A percentile compares a stretch with the other conserved stretches of the same genome.
These are phyloP conservation scores for Pestalotiopsis sp. DNA, from an alignment of 2,329 filamentous ascomycete species.

Conservation along the genomic window DNA sequence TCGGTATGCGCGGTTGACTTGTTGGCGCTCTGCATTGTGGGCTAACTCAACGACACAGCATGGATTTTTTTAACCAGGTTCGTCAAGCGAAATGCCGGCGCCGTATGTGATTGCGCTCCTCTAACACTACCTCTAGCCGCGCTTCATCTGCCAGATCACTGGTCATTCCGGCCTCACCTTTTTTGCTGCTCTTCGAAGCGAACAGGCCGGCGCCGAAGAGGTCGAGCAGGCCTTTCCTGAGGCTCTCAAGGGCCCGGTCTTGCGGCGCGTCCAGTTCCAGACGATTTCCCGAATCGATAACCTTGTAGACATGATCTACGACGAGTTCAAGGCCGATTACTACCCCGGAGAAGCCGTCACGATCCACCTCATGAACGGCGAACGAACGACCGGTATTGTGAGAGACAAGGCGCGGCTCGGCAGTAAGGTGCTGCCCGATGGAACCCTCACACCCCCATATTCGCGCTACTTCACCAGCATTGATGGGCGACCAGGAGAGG, in stretches of 20 bases:
- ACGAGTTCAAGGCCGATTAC: conserved; percentile 85
- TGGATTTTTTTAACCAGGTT: conserved; percentile 94
- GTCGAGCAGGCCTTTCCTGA: conserved; percentile 93
- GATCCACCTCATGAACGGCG: conserved; percentile 68
- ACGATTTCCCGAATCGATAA: conserved; percentile 88
- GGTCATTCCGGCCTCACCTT: conserved; percentile 89
- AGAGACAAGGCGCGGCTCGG: conserved; percentile 83
- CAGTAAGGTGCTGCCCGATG: conserved; percentile 62
- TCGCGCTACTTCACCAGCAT: conserved; percentile 81
- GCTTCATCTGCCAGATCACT: conserved; percentile 94
- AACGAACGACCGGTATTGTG: conserved; percentile 71
- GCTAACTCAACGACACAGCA: conserved; percentile 51
- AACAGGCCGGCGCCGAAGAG: conserved; percentile 81
- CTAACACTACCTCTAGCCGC: conserved; percentile 52
- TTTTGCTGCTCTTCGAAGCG: conserved; percentile 88
- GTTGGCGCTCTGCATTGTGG: conserved; percentile 1
- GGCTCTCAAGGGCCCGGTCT: conserved; percentile 83
- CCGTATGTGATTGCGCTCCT: background rate
- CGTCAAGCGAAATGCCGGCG: conserved; percentile 23
- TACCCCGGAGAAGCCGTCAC: conserved; percentile 86
- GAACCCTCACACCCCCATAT: conserved; percentile 68
- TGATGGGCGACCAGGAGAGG: conserved; percentile 65
- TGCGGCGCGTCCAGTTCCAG: conserved; percentile 90
- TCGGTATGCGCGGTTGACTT: conserved; percentile 57
- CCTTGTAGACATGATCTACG: conserved; percentile 65